These are phyloP conservation scores for Elsinoe arachidis DNA, from an alignment of 2,329 filamentous ascomycete species.

Conservation along the genomic window DNA sequence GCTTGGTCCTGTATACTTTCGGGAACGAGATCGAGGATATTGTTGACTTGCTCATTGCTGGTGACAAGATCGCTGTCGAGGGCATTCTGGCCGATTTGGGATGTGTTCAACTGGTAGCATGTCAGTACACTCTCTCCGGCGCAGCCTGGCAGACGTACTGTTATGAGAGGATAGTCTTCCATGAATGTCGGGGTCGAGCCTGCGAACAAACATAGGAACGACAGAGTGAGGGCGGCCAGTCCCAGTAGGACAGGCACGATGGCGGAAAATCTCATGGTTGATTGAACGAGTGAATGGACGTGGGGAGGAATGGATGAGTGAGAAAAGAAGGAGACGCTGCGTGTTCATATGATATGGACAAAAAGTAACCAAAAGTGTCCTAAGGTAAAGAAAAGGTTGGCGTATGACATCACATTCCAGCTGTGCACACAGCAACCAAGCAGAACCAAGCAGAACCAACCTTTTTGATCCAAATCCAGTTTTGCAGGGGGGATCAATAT, in stretches of 20 bases:
- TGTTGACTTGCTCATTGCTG: slow-evolving; percentile 20
- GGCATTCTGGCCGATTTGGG: slow-evolving; percentile 40
- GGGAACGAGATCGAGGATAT: slow-evolving; percentile 1
- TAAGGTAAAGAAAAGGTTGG: neutral
- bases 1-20: neutral
- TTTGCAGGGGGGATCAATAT: slow-evolving; percentile 7
- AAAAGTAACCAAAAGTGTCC: neutral
- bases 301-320: neutral
- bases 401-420: slow-evolving; percentile 11
- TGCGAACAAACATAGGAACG: slow-evolving; percentile 53
- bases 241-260: slow-evolving; percentile 44
- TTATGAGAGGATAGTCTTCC: slow-evolving; percentile 49
- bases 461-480: neutral
- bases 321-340: neutral
- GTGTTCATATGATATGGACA: slow-evolving; percentile 7
- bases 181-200: slow-evolving; percentile 49
- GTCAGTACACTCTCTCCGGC: neutral
- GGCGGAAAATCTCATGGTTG: slow-evolving; percentile 38
- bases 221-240: slow-evolving; percentile 48
- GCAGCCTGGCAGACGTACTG: slow-evolving; percentile 30
- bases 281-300: neutral
- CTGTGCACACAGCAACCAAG: neutral
- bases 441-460: neutral
- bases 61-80: slow-evolving; percentile 24
- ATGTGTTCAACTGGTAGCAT: slow-evolving; percentile 45